Evolutionary conservation across 306 rosid genomes (phyloP), one percentile per base, ranked within the genome.

Genomic region (Sicyos baderoa): DNA sequence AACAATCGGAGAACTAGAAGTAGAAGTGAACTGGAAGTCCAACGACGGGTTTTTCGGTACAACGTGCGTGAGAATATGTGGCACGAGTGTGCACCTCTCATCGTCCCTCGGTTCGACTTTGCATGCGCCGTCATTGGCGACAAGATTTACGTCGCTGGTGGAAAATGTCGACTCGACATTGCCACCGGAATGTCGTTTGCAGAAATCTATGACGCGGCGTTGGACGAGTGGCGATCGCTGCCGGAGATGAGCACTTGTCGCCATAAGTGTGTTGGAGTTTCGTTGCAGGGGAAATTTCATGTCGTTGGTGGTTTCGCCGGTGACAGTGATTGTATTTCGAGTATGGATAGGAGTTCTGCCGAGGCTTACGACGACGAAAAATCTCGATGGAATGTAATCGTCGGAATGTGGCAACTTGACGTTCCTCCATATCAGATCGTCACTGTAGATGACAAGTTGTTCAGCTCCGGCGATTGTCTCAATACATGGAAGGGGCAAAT

Each of bases 331-430:
- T 72, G 58, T 6, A 59, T 60, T 15, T 23, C 16, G 22, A 61
- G 55, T n/a, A 53, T 15, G 75, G 75, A 72, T n/a, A 37, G 78
- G 14, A 72, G 80, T 29, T 80, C 84, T 0, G 81, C 81, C 11
- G 81, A 80, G 14, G 72, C 71, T 16, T 80, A 53, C 13, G 76
- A 74, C 2, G 7, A 49, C 0, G 78, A 77, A 4, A 1, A 6
- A 4, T 50, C 52, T 17, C 58, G 10, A 8, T 76, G 81, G 84
- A 54, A 63, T 6, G 19, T 73, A 4, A 56, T 68, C 2, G 12
- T 64, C 19, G 76, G 84, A 3, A 80, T 80, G 81, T 80, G 79
- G 81, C 76, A 76, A 16, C 57, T 80, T 0, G 78, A 80, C 53
- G 23, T 77, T 7, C 81, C 81, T 2, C 84, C 76, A 6, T 76